These are phyloP conservation scores for Trypanosoma theileri DNA, from an alignment of 208 protist species.

Conservation along the genomic window DNA sequence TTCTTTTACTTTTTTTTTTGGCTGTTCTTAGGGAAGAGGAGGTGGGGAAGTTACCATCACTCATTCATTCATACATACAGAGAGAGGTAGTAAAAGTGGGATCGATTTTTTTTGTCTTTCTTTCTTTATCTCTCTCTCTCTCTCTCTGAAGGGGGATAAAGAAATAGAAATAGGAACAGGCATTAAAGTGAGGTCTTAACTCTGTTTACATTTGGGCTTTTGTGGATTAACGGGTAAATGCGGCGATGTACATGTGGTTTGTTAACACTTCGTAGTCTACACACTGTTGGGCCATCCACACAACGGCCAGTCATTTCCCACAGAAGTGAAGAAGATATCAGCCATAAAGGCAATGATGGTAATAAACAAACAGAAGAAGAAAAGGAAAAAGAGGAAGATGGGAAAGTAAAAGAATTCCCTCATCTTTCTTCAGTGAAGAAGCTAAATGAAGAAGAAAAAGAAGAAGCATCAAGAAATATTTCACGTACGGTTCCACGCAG, in stretches of 20 bases:
- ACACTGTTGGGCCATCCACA: neutral
- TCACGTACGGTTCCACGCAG: neutral
- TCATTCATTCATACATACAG: no score
- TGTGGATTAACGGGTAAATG: conserved; percentile 10
- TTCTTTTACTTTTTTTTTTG: no score
- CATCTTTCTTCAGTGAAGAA: neutral
- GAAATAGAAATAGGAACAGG: no score
- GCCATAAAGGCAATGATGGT: neutral
- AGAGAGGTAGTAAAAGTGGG: no score
- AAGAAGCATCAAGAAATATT: no score
- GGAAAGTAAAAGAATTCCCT: neutral
- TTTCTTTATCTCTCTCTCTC: no score
- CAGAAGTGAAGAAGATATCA: neutral
- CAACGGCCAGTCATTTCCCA: neutral
- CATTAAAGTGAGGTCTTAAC: no score
- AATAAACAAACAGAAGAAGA: neutral
- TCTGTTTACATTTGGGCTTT: no score
- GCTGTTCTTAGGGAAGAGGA: no score
- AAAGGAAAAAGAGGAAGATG: neutral
- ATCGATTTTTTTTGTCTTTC: no score
- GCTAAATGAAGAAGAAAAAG: neutral
- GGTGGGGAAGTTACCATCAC: no score
- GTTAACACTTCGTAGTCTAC: neutral
- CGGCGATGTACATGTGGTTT: conserved; percentile 24
- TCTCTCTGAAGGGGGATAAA: no score